Base-by-base conservation (phyloP, 495 filamentous ascomycete species). In the Penicillium robsamsonii region DNA sequence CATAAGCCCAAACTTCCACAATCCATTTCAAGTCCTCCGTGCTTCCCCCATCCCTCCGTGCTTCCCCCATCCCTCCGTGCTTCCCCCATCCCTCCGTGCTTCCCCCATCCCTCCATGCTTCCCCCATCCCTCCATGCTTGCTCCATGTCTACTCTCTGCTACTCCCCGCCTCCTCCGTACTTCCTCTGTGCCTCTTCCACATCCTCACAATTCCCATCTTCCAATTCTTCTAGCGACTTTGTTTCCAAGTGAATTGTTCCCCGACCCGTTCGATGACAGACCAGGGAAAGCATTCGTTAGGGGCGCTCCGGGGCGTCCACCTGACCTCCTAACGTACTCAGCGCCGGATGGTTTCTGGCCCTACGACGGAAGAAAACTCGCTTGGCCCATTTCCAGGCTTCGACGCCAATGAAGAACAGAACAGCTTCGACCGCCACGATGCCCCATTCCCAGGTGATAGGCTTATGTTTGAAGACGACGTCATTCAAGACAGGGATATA, bases 381-480 rank as follows among this genome's bases (percentile, higher is more conserved):
- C 66, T 88, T 89, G 5, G 57, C 75, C 65, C 71, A 81, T 68
- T 87, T 87, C 83, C 84, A 88, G 12, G 63, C 50, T 67, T 88
- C 86, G n/a, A 84, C 73, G 11, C 84, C 84, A 1, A 68, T 43
- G 56, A 87, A 80, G 67, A 87, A 88, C 35, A 87, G 56, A 3
- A 76, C 50, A 1, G 78, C 71, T 41, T 78, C 78, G 33, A 81
- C 63, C 50, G 84, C 60, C 9, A 70, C 84, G 54, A 87, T 79
- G 8, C 68, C 75, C 85, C 86, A 87, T 71, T 87, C 86, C 86
- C 85, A 88, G 27, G 66, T 75, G 54, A 89, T 87, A 3, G 77
- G 74, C 12, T 68, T 70, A 59, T 89, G 87, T 61, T 85, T 86
- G 72, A 89, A 89, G 40, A 89, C 84, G 4, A 73, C 68, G 7